Percentiles rank a stretch among this genome's conserved stretches.
These are phyloP conservation scores for Pichia gijzeniarum DNA, from an alignment of 805 yeast species.

Conservation along the genomic window DNA sequence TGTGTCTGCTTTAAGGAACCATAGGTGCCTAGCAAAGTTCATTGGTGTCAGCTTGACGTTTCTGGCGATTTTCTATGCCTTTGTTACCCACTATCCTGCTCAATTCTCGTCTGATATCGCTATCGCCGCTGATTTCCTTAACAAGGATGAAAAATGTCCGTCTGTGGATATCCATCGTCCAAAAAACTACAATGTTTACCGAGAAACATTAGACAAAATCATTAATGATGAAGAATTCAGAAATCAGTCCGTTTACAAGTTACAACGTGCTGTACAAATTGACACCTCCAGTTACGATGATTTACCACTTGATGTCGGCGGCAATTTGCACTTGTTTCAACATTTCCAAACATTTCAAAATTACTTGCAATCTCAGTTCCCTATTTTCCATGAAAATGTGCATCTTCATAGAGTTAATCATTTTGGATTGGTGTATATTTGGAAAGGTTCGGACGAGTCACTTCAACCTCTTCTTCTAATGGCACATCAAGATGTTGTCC, in stretches of 20 bases:
- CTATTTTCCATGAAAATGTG: conserved; percentile 30
- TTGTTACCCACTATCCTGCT: no score
- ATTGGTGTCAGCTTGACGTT: no score
- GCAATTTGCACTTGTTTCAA: conserved; percentile 43
- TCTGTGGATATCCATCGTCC: conserved; percentile 25
- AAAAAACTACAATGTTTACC: conserved; percentile 26
- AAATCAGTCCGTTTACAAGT: conserved; percentile 36
- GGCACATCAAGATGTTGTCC: conserved; percentile 50
- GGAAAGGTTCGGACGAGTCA: conserved; percentile 35
- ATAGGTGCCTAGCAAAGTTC: no score
- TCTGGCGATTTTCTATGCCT: no score
- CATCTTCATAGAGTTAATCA: conserved; percentile 36
- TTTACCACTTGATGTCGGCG: conserved; percentile 36
- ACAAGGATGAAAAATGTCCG: conserved; percentile 11
- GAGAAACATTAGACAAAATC: conserved; percentile 30
- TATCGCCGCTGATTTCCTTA: no score
- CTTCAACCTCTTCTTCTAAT: conserved; percentile 41
- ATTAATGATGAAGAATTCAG: conserved; percentile 34
- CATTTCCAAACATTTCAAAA: conserved; percentile 31
- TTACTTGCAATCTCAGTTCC: conserved; percentile 36
- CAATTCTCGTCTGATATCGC: no score
- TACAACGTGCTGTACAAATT: conserved; percentile 55
- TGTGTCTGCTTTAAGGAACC: no score
- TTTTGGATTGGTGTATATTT: conserved; percentile 38
- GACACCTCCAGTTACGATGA: conserved; percentile 62